These are phyloP conservation scores for Botryosphaeria dothidea DNA, from an alignment of 2,329 filamentous ascomycete species.

Conservation along the genomic window DNA sequence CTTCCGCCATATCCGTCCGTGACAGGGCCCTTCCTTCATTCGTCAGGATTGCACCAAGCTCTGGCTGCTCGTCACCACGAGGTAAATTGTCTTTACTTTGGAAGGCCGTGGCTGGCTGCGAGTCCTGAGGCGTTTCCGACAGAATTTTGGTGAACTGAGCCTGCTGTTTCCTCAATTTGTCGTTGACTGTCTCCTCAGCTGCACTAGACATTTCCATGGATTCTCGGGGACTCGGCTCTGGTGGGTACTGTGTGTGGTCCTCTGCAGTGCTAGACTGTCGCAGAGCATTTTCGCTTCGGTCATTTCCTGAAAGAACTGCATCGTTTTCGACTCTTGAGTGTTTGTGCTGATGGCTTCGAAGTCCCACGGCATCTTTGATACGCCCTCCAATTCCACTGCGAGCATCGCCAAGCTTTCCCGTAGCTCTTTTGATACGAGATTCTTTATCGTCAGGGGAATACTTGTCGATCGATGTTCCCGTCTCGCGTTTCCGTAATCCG, in stretches of 20 bases:
- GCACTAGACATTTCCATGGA: conserved; percentile 16
- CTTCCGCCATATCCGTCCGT: conserved; percentile 45
- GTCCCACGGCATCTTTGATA: conserved; percentile 81
- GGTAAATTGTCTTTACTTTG: conserved; percentile 23
- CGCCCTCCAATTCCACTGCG: conserved; percentile 73
- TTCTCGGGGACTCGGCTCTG: conserved; percentile 10
- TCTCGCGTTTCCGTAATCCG: conserved; percentile 31
- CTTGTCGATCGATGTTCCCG: conserved; percentile 16
- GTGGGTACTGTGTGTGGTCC: not conserved
- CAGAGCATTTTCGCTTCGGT: conserved; percentile 1
- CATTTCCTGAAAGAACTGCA: conserved; percentile 11
- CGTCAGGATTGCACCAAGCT: conserved; percentile 22
- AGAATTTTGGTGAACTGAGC: conserved; percentile 28
- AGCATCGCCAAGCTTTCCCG: conserved; percentile 76
- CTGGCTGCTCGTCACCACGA: conserved; percentile 25
- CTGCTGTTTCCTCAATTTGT: not conserved
- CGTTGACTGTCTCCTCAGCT: conserved; percentile 1
- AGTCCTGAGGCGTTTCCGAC: conserved; percentile 37
- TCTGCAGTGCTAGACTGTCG: not conserved
- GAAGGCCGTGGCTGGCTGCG: conserved; percentile 26
- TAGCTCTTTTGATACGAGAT: conserved; percentile 68
- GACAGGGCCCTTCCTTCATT: conserved; percentile 27
- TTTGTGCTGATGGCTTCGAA: conserved; percentile 44
- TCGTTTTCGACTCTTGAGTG: conserved; percentile 39
- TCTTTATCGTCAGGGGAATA: conserved; percentile 18